Conservation (phyloP, 2,329 filamentous ascomycete genomes). For the Cercospora sp. region DNA sequence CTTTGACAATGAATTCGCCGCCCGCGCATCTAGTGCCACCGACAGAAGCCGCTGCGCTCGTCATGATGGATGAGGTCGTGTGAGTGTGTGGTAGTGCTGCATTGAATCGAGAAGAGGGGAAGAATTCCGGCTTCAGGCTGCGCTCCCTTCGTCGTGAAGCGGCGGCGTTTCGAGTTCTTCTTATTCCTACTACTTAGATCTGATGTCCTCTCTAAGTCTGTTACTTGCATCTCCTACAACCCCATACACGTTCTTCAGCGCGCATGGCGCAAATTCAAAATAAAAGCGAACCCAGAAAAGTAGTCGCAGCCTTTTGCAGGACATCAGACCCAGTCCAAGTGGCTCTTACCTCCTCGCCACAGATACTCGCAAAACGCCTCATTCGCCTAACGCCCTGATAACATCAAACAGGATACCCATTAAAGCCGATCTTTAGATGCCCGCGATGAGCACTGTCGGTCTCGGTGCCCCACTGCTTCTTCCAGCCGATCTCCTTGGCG, state of each 20-base stretch:
- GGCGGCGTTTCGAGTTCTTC: slow-evolving; percentile 9
- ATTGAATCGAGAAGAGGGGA: background rate
- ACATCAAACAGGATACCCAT: slow-evolving; percentile 51
- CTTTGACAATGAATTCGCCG: slow-evolving; percentile 4
- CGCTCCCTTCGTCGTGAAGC: background rate
- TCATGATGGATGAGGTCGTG: background rate
- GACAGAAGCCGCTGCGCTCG: background rate
- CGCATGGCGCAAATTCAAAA: slow-evolving; percentile 1
- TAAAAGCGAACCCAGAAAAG: slow-evolving; percentile 14
- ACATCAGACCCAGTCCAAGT: slow-evolving; percentile 11
- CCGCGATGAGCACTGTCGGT: slow-evolving; percentile 52
- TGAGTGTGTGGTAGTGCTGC: background rate
- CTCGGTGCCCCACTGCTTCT: slow-evolving; percentile 72
- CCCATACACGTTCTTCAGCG: slow-evolving; percentile 1
- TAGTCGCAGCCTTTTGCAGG: slow-evolving; percentile 9
- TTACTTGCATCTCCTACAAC: background rate
- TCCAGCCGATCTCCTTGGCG: slow-evolving; percentile 68
- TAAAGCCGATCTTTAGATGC: slow-evolving; percentile 50
- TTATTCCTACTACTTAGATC: slow-evolving; percentile 5
- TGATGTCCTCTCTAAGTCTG: slow-evolving; percentile 26
- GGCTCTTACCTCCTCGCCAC: background rate
- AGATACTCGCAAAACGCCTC: slow-evolving; percentile 28
- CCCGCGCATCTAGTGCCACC: background rate
- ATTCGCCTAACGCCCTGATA: slow-evolving; percentile 40
- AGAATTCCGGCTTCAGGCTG: background rate